These are phyloP conservation scores for Euphrasia arctica DNA, from an alignment of 305 asterid genomes.

Conservation along the genomic window DNA sequence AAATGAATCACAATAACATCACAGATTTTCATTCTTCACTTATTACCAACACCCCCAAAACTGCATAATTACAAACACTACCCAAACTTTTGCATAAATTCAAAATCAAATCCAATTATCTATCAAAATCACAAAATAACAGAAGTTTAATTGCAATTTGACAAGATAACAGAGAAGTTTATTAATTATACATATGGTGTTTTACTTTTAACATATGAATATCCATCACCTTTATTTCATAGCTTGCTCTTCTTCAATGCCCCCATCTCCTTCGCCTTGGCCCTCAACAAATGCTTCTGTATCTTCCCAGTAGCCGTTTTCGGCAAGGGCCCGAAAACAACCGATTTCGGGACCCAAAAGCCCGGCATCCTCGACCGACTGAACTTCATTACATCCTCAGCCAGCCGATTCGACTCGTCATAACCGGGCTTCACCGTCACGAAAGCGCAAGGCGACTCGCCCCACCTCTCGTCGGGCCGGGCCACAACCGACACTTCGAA, in stretches of 20 bases:
- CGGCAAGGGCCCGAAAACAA: conserved; percentile 77
- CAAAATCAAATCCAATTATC: neutral
- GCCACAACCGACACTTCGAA: conserved; percentile 89
- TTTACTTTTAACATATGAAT: too few relatives aligned
- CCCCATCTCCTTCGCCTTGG: conserved; percentile 86
- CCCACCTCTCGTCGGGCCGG: conserved; percentile 87
- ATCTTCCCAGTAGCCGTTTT: conserved; percentile 94
- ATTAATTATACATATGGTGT: too few relatives aligned
- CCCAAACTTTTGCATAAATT: neutral
- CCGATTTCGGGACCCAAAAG: conserved; percentile 83
- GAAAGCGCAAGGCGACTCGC: conserved; percentile 94
- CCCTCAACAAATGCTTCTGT: conserved; percentile 84
- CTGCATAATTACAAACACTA: neutral
- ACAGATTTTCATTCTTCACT: too few relatives aligned
- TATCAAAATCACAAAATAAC: neutral
- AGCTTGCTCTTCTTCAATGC: conserved; percentile 63
- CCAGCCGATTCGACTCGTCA: conserved; percentile 40
- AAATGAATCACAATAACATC: too few relatives aligned
- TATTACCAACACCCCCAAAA: neutral
- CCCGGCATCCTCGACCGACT: conserved; percentile 71
- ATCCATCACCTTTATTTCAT: conserved; percentile 21
- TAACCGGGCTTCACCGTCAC: conserved; percentile 59
- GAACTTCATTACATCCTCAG: conserved; percentile 74
- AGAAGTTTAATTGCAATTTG: neutral
- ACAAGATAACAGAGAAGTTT: neutral